Evolutionary conservation across 495 filamentous ascomycete species (phyloP).

Genomic region (Jackrogersella minutella): DNA sequence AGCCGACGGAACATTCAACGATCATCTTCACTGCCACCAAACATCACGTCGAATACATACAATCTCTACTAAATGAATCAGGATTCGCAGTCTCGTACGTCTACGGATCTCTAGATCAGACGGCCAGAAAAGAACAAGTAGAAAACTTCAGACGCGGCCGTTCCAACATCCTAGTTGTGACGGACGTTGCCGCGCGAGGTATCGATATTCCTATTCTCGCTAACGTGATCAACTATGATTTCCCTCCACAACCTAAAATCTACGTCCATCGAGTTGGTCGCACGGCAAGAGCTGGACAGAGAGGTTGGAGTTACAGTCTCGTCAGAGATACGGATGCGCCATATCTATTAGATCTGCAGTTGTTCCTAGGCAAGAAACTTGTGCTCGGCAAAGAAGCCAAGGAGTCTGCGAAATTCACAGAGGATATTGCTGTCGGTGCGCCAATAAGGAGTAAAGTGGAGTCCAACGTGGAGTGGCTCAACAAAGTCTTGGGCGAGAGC

Average conservation of each 20-base stretch:
- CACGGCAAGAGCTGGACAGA: constrained; percentile 89
- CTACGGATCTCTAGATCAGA: constrained; percentile 93
- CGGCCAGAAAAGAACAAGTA: constrained; percentile 88
- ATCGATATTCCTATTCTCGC: constrained; percentile 96
- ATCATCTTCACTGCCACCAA: constrained; percentile 95
- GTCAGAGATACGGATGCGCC: constrained; percentile 84
- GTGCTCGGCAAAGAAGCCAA: constrained; percentile 68
- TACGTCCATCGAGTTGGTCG: constrained; percentile 96
- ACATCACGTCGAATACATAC: constrained; percentile 96
- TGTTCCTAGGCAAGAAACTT: constrained; percentile 85
- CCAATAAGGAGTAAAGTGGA: constrained; percentile 75
- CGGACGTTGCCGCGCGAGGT: constrained; percentile 94
- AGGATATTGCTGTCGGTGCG: constrained; percentile 81
- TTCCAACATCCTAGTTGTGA: constrained; percentile 93
- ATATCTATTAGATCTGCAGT: constrained; percentile 92
- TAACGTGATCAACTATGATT: constrained; percentile 99
- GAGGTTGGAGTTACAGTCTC: constrained; percentile 94
- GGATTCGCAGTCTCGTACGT: constrained; percentile 91
- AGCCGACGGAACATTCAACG: constrained; percentile 81
- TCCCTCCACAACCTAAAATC: constrained; percentile 94
- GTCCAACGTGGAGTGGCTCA: constrained; percentile 77
- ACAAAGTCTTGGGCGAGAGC: constrained; percentile 75
- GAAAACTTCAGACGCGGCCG: constrained; percentile 83
- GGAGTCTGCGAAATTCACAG: constrained; percentile 70
- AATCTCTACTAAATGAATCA: constrained; percentile 71